Evolutionary conservation across 495 filamentous ascomycete species (phyloP).

Genomic region (Lophiostoma macrostomum): DNA sequence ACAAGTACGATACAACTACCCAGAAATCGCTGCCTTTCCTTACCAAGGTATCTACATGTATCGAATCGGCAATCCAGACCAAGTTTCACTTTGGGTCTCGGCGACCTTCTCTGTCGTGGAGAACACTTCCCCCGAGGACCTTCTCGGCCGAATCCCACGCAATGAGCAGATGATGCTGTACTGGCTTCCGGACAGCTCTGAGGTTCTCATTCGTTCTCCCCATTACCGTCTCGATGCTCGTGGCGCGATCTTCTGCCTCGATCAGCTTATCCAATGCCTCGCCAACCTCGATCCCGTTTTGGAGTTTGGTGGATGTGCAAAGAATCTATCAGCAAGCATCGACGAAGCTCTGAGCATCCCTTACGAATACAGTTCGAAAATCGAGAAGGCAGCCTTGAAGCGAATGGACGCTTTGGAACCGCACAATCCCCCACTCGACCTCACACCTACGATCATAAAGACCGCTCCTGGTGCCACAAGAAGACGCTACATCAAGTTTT

Average conservation of each 20-base stretch:
- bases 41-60: constrained; percentile 10
- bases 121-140: neutral
- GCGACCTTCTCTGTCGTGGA: neutral
- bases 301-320: constrained; percentile 2
- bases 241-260: neutral
- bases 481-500: neutral
- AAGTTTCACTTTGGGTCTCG: constrained; percentile 4
- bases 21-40: constrained; percentile 10
- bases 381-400: neutral
- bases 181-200: neutral
- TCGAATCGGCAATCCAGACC: constrained; percentile 7
- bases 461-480: neutral
- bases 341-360: constrained; percentile 1
- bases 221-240: constrained; percentile 7
- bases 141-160: neutral
- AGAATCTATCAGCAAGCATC: constrained; percentile 6
- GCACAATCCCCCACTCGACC: neutral
- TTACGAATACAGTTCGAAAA: neutral
- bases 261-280: constrained; percentile 1
- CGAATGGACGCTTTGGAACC: neutral
- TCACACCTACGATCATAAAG: neutral
- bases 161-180: constrained; percentile 13
- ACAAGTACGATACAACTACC: constrained; percentile 17
- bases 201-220: constrained; percentile 2
- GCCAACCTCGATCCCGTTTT: constrained; percentile 1